Evolutionary conservation across 257 asterid genomes (phyloP), one percentile per base, ranked within the genome.

Genomic region (Nemophila menziesii): DNA sequence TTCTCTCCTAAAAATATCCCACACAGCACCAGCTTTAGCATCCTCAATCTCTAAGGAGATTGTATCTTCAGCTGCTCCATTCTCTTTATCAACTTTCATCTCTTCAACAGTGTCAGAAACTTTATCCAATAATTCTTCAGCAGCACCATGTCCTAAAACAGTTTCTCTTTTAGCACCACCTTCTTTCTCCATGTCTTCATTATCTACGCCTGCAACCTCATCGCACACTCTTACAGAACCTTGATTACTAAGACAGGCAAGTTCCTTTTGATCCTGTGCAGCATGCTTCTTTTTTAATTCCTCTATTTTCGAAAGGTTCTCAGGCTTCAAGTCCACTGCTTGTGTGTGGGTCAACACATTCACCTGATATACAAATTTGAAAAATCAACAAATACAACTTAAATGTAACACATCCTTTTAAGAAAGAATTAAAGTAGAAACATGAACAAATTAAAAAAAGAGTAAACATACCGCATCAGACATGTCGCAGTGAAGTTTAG

Each of bases 1-100:
- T 61, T 83, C 58, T 61, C 89, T 80, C 72, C 93, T 73, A 68
- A 81, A 89, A 22, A 89, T 80, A 66, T 89, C 97, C 97, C 97
- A 89, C 23, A 89, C 60, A 51, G 95, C 97, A 61, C 90, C 94
- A 48, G 86, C 80, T 26, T 69, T 82, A 48, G 61, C 20, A 19
- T 45, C 33, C 1, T 27, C 46, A 21, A 41, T 44, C 44, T 51
- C 56, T 67, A 58, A 72, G 11, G 24, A 24, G 23, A 8, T 46
- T 44, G 11, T 36, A 33, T 5, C 8, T 10, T 4, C 4, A 12
- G 8, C 48, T 11, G 22, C n/a, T n/a, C n/a, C n/a, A n/a, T n/a
- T n/a, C 33, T n/a, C 20, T 26, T 43, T 16, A 24, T 46, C 51
- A 23, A 53, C 27, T n/a, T 33, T 46, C 14, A 20, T 46, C 14